These are phyloP conservation scores for Claviceps cyperi DNA, from an alignment of 2,329 filamentous ascomycete genomes.

Conservation along the genomic window DNA sequence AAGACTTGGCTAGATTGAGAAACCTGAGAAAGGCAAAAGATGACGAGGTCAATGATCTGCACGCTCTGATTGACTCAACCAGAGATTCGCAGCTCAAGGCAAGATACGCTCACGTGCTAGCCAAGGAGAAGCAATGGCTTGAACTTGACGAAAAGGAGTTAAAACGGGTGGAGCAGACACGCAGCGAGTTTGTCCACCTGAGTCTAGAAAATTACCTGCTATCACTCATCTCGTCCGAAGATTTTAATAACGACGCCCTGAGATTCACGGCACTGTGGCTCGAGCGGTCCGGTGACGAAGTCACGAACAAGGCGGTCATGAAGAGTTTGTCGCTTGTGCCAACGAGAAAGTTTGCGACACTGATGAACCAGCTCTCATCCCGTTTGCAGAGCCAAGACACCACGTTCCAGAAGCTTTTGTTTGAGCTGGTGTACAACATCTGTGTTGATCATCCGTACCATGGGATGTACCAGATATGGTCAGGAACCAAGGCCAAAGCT, in stretches of 20 bases:
- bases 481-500: constrained; percentile 54
- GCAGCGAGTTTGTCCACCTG: constrained; percentile 71
- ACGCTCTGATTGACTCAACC: constrained; percentile 39
- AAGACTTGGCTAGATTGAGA: constrained; percentile 70
- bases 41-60: constrained; percentile 63
- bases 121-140: constrained; percentile 74
- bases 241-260: constrained; percentile 77
- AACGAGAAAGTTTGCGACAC: constrained; percentile 76
- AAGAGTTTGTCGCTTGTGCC: constrained; percentile 60
- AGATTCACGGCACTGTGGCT: constrained; percentile 93
- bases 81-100: constrained; percentile 38
- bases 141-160: constrained; percentile 83
- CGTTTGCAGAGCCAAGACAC: constrained; percentile 58
- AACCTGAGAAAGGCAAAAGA: constrained; percentile 68
- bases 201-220: constrained; percentile 89
- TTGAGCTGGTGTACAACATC: constrained; percentile 62
- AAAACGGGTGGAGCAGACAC: constrained; percentile 58
- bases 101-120: constrained; percentile 44
- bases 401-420: constrained; percentile 65
- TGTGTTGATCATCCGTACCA: constrained; percentile 92
- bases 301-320: constrained; percentile 64
- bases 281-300: constrained; percentile 61
- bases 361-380: constrained; percentile 97
- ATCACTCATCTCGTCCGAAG: constrained; percentile 70
- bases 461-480: constrained; percentile 93